phyloP scores from a whole-genome alignment of 2,329 filamentous ascomycete species.

The Verticillium albo-atrum region DNA sequence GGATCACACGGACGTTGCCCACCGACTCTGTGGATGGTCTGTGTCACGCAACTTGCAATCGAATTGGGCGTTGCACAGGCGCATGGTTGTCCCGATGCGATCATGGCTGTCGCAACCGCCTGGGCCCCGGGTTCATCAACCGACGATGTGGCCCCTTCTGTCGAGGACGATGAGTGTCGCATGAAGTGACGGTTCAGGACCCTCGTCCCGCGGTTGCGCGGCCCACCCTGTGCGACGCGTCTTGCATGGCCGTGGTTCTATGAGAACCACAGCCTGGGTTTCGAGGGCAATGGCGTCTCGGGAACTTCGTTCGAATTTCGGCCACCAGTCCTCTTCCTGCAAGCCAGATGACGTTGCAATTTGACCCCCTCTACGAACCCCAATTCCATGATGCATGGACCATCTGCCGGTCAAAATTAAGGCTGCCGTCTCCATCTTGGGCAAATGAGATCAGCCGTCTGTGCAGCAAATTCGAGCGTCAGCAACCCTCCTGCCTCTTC shows the following conservation, averaged over 20 bases:
- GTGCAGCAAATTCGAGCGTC: neutral
- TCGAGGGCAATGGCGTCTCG: neutral
- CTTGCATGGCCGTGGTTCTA: neutral
- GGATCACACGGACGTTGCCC: conserved; percentile 10
- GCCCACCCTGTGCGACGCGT: neutral
- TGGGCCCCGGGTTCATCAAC: neutral
- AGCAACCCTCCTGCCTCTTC: neutral
- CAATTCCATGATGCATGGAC: neutral
- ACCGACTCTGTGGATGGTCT: neutral
- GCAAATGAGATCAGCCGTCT: neutral
- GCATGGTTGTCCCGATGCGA: neutral
- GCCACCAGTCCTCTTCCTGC: neutral
- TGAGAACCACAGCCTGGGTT: neutral
- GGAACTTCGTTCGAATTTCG: neutral
- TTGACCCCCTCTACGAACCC: neutral
- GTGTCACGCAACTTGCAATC: conserved; percentile 2
- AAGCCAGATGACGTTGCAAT: neutral
- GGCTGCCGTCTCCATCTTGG: neutral
- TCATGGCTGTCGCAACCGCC: neutral
- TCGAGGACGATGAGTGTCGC: neutral
- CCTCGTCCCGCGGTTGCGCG: neutral
- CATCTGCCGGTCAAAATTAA: neutral
- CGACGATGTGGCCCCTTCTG: neutral
- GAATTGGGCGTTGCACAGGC: neutral
- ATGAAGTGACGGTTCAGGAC: neutral